phyloP scores from a whole-genome alignment of 352 stramenopile genomes.

The Pythium brassicae region DNA sequence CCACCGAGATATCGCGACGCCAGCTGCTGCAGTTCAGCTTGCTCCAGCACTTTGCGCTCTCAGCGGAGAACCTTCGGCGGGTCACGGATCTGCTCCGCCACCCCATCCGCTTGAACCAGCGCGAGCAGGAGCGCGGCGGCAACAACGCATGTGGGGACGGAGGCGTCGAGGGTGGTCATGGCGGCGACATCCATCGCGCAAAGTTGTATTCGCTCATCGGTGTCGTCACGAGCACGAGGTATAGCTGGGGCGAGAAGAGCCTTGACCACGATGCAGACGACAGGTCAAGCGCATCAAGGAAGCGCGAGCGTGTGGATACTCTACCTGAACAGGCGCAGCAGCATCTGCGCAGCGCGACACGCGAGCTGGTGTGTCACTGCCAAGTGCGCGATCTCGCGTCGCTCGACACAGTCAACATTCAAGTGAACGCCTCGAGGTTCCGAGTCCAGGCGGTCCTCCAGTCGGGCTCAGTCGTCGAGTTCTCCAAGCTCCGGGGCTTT shows the following conservation, averaged over 20 bases:
- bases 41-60: constrained; percentile 17
- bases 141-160: not conserved
- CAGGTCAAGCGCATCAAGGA: not conserved
- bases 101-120: constrained; percentile 8
- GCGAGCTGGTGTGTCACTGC: constrained; percentile 23
- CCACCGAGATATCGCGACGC: not conserved
- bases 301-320: not conserved
- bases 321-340: not conserved
- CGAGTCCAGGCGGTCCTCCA: constrained; percentile 26
- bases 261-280: constrained; percentile 12
- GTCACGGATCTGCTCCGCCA: constrained; percentile 21
- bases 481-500: constrained; percentile 53
- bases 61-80: constrained; percentile 19
- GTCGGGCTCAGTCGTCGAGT: constrained; percentile 33
- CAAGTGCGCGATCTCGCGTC: constrained; percentile 38
- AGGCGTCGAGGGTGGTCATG: constrained; percentile 3
- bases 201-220: constrained; percentile 31
- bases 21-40: constrained; percentile 10
- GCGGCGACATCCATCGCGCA: constrained; percentile 22
- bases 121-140: constrained; percentile 5
- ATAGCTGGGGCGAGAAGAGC: constrained; percentile 20
- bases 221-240: constrained; percentile 27
- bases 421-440: constrained; percentile 41
- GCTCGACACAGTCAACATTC: constrained; percentile 43
- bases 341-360: not conserved